Percentiles rank a stretch among this genome's conserved stretches.
Conservation (phyloP, 768 basidiomycete genomes). For the Lactarius deliciosus region DNA sequence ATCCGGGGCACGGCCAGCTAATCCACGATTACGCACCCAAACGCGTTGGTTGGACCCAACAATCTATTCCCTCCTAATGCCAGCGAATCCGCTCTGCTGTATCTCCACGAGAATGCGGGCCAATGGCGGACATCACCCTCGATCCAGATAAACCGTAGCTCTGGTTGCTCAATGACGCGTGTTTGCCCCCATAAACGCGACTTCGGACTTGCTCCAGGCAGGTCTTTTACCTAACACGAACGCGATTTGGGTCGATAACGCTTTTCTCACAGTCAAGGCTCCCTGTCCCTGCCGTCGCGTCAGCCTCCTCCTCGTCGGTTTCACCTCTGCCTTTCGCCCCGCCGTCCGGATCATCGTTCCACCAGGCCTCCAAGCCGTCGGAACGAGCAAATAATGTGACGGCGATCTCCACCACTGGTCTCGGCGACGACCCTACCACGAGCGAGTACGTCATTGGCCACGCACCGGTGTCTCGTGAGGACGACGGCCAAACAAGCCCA, state of each 20-base stretch:
- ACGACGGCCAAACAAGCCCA: background rate
- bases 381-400: no score
- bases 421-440: no score
- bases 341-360: background rate
- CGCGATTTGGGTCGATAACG: background rate
- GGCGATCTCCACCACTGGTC: background rate
- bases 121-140: constrained; percentile 25
- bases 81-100: background rate
- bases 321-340: constrained; percentile 20
- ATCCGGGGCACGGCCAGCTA: background rate
- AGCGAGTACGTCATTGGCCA: no score
- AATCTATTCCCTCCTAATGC: background rate
- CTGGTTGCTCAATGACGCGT: constrained; percentile 1
- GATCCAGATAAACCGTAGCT: constrained; percentile 16
- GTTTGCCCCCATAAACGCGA: background rate
- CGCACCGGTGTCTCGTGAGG: no score
- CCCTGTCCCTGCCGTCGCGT: background rate
- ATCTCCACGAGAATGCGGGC: constrained; percentile 22
- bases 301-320: background rate
- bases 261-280: background rate
- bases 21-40: no score
- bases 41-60: background rate
- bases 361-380: no score
- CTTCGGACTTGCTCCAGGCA: no score
- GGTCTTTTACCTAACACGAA: no score